Base-by-base conservation (phyloP, 352 stramenopile genomes). In the Pythium myriotylum region DNA sequence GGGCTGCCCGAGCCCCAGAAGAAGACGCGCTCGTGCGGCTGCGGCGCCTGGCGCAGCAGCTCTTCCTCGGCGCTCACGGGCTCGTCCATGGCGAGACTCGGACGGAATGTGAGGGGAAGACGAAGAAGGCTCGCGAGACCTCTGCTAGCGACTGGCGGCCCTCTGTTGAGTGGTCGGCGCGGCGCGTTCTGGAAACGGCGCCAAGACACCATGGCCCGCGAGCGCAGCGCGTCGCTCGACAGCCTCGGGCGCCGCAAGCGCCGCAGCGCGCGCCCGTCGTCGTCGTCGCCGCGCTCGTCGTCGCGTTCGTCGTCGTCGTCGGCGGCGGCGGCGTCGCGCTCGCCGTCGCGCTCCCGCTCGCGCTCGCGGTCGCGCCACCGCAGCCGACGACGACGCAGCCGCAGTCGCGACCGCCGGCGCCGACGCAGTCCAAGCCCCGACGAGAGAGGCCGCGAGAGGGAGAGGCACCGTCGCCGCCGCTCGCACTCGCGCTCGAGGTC, bases 1-100 rank as follows among this genome's bases (percentile, higher is more conserved):
- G 85, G 85, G 62, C 82, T 92, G 27, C 85, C 85, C 1, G 85
- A 94, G 35, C 85, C 85, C 85, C 85, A 94, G 68, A 90, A 94
- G 42, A 94, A 62, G 2, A 94, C 82, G 48, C 85, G 82, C 54
- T 94, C 85, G 57, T 89, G 70, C 9, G 80, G 77, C 56, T 71
- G 67, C 40, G 82, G 80, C n/a, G 76, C 77, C 1, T 72, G 55
- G 46, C 65, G 79, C 45, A 86, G 59, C 67, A 91, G 72, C 63
- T 87, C 77, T 17, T 86, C 74, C 42, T 89, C 82, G 51, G 65
- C 78, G 40, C 58, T 66, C 20, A 89, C 71, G 24, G 42, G 42
- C 27, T 54, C 37, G 17, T 67, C 63, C 32, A 59, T 59, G 24
- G 40, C 6, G 24, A 16, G 17, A 24, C 12, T 16, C 14, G 23